phyloP scores from a whole-genome alignment of 768 basidiomycete species.

The Kwoniella dejecticola region DNA sequence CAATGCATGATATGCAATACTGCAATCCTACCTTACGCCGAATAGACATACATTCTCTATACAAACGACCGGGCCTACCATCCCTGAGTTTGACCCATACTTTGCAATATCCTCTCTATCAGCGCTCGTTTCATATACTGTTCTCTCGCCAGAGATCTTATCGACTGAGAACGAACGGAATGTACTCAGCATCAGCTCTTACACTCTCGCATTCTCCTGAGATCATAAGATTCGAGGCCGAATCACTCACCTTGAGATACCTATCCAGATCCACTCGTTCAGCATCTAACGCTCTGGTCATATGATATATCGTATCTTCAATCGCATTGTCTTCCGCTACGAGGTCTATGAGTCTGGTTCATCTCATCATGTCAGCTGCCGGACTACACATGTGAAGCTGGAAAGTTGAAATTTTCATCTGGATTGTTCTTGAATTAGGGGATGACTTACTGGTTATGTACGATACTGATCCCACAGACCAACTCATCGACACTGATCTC shows the following conservation, averaged over 20 bases:
- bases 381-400: too few relatives aligned
- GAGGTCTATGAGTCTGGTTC: slow-evolving; percentile 78
- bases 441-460: slow-evolving; percentile 95
- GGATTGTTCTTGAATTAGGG: too few relatives aligned
- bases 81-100: slow-evolving; percentile 51
- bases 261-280: slow-evolving; percentile 86
- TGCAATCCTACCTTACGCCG: too few relatives aligned
- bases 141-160: slow-evolving; percentile 85
- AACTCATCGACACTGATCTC: slow-evolving; percentile 96
- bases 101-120: slow-evolving; percentile 75
- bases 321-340: slow-evolving; percentile 99
- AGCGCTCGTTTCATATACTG: slow-evolving; percentile 96
- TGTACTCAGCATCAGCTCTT: slow-evolving; percentile 17
- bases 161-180: slow-evolving; percentile 56
- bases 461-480: slow-evolving; percentile 91
- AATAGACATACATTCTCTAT: background rate
- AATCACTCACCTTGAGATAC: slow-evolving; percentile 75
- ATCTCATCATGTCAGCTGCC: background rate
- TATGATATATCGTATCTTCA: slow-evolving; percentile 96
- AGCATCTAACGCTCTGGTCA: slow-evolving; percentile 83
- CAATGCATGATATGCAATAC: too few relatives aligned
- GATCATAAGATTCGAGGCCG: background rate
- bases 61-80: slow-evolving; percentile 29
- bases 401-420: too few relatives aligned
- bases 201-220: too few relatives aligned